Evolutionary conservation across 768 basidiomycete species (phyloP).

Genomic region (Leccinum boreale): DNA sequence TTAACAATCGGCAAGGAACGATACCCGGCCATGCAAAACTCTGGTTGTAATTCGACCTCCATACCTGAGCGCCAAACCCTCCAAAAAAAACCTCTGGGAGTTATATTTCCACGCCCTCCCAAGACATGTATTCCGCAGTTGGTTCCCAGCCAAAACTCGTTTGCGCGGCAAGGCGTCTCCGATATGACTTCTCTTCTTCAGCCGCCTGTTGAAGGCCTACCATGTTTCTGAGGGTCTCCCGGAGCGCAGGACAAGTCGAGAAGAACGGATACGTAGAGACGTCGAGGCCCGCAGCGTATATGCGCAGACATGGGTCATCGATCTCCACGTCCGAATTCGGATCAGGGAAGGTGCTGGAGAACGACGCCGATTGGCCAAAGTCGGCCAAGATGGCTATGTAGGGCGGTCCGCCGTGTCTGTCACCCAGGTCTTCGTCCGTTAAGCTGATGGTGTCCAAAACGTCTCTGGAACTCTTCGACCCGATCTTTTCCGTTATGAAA

Average conservation of each 20-base stretch:
- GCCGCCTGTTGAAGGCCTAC: neutral
- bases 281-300: neutral
- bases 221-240: neutral
- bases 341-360: neutral
- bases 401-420: neutral
- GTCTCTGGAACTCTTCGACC: neutral
- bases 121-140: neutral
- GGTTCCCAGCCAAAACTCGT: slow-evolving; percentile 1
- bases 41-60: no score
- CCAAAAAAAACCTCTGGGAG: no score
- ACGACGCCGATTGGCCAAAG: neutral
- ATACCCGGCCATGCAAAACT: no score
- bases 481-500: slow-evolving; percentile 7
- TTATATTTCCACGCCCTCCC: slow-evolving; percentile 4
- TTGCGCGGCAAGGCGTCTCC: neutral
- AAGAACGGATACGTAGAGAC: slow-evolving; percentile 6
- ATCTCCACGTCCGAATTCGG: neutral
- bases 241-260: neutral
- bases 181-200: neutral
- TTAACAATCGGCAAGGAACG: no score
- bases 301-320: neutral
- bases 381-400: slow-evolving; percentile 1
- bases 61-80: no score
- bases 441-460: neutral
- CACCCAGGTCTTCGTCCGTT: neutral